These are phyloP conservation scores for Parachlorella kessleri DNA, from an alignment of 139 green algal genomes.

Conservation along the genomic window DNA sequence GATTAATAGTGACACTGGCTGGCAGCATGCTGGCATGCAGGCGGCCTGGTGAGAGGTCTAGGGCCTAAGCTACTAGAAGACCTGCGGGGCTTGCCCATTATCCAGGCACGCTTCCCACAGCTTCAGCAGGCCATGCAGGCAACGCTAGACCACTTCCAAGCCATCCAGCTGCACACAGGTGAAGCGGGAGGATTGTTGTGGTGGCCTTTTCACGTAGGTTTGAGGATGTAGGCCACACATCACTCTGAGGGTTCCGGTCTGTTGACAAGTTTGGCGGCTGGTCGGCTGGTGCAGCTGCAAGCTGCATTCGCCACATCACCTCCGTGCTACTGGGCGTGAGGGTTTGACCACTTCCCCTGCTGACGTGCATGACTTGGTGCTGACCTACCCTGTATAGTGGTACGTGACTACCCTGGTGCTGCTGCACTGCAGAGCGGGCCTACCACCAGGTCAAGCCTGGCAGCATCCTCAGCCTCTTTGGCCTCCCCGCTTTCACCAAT, in stretches of 20 bases:
- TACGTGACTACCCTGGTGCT: too few species aligned
- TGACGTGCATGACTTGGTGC: too few species aligned
- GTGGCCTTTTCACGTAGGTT: too few species aligned
- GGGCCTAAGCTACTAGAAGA: slow-evolving; percentile 37
- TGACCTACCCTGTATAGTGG: too few species aligned
- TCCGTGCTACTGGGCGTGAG: too few species aligned
- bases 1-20: too few species aligned
- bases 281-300: neutral
- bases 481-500: slow-evolving; percentile 33
- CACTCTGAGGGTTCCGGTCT: neutral
- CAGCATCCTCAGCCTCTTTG: slow-evolving; percentile 15
- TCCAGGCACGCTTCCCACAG: neutral
- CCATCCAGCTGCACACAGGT: slow-evolving; percentile 22
- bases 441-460: slow-evolving; percentile 14
- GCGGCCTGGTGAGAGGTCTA: slow-evolving; percentile 41
- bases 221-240: neutral
- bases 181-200: too few species aligned
- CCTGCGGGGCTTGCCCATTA: slow-evolving; percentile 1
- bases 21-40: too few species aligned
- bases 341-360: too few species aligned
- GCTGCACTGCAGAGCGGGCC: slow-evolving; percentile 28
- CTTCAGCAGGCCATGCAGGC: slow-evolving; percentile 2
- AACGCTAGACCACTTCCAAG: slow-evolving; percentile 1
- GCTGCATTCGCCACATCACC: too few species aligned
- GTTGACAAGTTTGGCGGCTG: neutral